phyloP scores from a whole-genome alignment of 805 yeast species.

The Candida andamanensis region DNA sequence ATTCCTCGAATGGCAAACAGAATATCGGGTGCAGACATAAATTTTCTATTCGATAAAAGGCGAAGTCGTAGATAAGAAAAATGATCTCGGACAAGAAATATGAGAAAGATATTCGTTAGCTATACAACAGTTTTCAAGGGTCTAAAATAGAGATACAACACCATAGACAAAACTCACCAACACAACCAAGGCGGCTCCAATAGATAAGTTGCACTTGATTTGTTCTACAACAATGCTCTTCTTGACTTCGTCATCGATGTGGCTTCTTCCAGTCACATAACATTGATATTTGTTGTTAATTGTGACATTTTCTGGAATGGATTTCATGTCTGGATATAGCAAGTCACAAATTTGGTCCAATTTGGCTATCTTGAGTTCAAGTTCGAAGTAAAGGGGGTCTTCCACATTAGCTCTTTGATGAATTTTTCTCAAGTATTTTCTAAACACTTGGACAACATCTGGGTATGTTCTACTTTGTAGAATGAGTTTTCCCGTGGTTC shows the following conservation, averaged over 20 bases:
- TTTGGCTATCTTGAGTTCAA: conserved; percentile 83
- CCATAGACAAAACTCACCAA: background rate
- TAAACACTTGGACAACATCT: conserved; percentile 73
- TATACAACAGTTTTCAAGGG: no score
- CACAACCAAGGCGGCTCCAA: conserved; percentile 8
- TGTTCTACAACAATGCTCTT: conserved; percentile 9
- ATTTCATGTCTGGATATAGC: conserved; percentile 52
- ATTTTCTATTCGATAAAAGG: no score
- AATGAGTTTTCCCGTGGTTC: conserved; percentile 75
- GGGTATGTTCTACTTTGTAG: conserved; percentile 67
- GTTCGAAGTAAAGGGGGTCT: conserved; percentile 81
- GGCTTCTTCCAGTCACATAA: conserved; percentile 30
- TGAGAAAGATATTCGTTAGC: no score
- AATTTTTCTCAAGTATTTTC: conserved; percentile 65
- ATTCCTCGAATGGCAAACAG: conserved; percentile 20
- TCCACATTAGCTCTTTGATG: conserved; percentile 72
- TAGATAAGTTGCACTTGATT: conserved; percentile 15
- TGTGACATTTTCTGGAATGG: conserved; percentile 52
- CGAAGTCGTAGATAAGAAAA: no score
- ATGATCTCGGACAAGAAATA: no score
- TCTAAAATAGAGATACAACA: no score
- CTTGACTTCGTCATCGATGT: conserved; percentile 20
- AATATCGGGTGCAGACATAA: conserved; percentile 2
- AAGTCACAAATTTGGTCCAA: conserved; percentile 83
- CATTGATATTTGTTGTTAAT: conserved; percentile 34